Percentiles rank a stretch among this genome's conserved stretches.
Conservation (phyloP, 2,329 filamentous ascomycete genomes). For the Pyrenochaeta sp. region DNA sequence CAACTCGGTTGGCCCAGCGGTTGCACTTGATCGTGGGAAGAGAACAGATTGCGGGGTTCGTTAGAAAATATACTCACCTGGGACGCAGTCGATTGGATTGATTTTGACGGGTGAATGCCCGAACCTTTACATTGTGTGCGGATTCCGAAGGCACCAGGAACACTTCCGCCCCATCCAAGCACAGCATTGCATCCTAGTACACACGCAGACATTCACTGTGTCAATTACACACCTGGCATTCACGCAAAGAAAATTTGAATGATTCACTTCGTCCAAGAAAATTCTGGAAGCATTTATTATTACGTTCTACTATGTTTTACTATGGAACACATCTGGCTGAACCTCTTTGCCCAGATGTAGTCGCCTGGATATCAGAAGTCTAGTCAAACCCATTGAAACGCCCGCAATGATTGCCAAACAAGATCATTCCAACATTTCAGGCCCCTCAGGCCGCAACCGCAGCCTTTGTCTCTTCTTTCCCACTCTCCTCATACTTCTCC, state of each 20-base stretch:
- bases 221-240: too few species aligned
- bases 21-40: neutral
- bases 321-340: neutral
- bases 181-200: too few species aligned
- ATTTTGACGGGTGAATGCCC: neutral
- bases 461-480: conserved; percentile 36
- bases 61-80: neutral
- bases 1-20: neutral
- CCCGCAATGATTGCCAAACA: conserved; percentile 10
- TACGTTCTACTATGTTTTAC: conserved; percentile 3
- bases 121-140: neutral
- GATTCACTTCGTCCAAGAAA: too few species aligned
- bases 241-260: too few species aligned
- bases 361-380: conserved; percentile 24
- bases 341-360: neutral
- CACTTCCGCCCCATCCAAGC: too few species aligned
- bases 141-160: neutral
- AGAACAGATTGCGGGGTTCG: neutral
- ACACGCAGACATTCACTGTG: too few species aligned
- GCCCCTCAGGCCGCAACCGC: conserved; percentile 25
- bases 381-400: conserved; percentile 19
- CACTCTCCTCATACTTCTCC: conserved; percentile 60
- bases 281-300: conserved; percentile 1
- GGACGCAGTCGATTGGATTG: neutral
- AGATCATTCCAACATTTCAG: neutral